Conservation (phyloP, 164 flowering plant genomes). For the Sextonia rubra region DNA sequence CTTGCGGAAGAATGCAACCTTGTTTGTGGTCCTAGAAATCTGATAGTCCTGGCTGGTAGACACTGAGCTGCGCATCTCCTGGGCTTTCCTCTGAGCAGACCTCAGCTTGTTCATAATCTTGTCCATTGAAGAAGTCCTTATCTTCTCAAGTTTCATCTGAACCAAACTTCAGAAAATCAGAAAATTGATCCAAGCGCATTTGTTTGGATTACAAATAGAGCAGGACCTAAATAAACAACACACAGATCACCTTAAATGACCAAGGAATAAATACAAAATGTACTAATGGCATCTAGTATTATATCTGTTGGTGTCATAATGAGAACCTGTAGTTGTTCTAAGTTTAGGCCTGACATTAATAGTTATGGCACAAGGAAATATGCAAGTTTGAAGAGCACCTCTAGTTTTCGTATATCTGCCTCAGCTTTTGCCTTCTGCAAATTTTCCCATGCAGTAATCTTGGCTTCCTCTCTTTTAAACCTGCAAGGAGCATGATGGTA, state of each 20-base stretch:
- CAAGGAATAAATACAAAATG: not conserved
- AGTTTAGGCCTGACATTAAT: not conserved
- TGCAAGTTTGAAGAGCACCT: conserved; percentile 44
- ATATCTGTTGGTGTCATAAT: not conserved
- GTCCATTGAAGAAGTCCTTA: conserved; percentile 91
- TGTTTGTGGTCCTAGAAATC: conserved; percentile 41
- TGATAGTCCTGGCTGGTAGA: conserved; percentile 43
- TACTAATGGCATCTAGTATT: not conserved
- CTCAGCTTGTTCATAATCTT: conserved; percentile 86
- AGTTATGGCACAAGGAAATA: not conserved
- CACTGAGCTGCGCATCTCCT: conserved; percentile 76
- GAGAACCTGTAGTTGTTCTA: not conserved
- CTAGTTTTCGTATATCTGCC: conserved; percentile 85
- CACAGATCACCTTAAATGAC: not conserved
- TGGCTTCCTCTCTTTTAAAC: conserved; percentile 84
- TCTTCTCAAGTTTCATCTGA: conserved; percentile 30
- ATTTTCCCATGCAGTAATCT: conserved; percentile 95
- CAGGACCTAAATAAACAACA: not conserved
- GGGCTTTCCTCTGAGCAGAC: conserved; percentile 85
- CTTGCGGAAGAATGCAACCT: conserved; percentile 43
- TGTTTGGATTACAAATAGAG: not conserved
- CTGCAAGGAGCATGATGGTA: conserved; percentile 23
- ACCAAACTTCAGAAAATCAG: not conserved
- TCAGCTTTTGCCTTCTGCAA: conserved; percentile 98
- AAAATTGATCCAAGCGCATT: not conserved